Evolutionary conservation across 2,329 filamentous ascomycete genomes (phyloP), one percentile per base, ranked within the genome.

Genomic region (Hymenoscyphus albidus): DNA sequence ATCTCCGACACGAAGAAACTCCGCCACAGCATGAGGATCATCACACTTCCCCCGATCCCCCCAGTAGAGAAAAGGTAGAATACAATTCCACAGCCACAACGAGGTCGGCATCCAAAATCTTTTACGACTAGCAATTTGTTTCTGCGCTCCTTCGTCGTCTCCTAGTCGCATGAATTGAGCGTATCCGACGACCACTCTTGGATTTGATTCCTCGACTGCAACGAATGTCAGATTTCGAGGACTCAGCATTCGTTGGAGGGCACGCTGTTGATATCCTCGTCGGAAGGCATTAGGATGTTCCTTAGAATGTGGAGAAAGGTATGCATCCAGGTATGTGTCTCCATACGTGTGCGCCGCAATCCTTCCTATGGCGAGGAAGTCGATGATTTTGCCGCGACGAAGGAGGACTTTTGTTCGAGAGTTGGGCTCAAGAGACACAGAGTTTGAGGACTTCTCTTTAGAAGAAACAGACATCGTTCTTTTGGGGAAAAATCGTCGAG

Each of bases 301-400:
- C 18, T 31, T 51, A 9, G 69, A 66, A 18, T 63, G 38, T 4
- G 72, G 72, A 4, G 65, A 38, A 35, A 70, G 57, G 35, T 66
- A 72, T n/a, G 58, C n/a, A 3, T 62, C 66, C 9, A 73, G 61
- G 5, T 57, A 31, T 2, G 67, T 66, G 39, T 69, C 31, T 40
- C 56, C 61, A 60, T 73, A 73, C 2, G 68, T 69, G 35, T 22
- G 60, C n/a, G 68, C 66, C 40, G 70, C 68, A 5, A 71, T 62
- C 6, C 54, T 32, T 38, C 69, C 70, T 7, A 73, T 66, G 22
- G 57, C 48, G 3, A 40, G 14, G 16, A 38, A 63, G 27, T 72
- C 69, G 12, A 48, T 61, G 31, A 73, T 51, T 32, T 32, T 57
- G 27, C 64, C 70, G 31, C 39, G 61, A 0, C 71, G 67, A 55